These are phyloP conservation scores for Fusarium phyllophilum DNA, from an alignment of 2,329 filamentous ascomycete genomes.

Conservation along the genomic window DNA sequence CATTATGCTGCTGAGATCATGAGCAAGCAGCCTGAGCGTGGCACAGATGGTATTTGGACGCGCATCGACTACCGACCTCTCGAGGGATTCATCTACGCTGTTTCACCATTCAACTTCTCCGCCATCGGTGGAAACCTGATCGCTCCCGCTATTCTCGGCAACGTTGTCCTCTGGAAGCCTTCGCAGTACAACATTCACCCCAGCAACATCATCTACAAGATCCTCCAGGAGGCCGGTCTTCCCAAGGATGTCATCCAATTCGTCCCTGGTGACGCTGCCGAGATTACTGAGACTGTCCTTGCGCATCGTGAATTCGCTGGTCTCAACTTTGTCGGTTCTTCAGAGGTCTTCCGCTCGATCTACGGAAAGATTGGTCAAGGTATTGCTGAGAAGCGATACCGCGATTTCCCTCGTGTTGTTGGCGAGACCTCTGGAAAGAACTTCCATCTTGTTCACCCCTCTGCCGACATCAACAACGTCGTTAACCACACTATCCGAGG, in stretches of 20 bases:
- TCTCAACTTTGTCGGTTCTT: conserved; percentile 95
- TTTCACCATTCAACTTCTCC: conserved; percentile 96
- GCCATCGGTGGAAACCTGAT: conserved; percentile 90
- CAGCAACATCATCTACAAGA: conserved; percentile 89
- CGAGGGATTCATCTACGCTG: conserved; percentile 93
- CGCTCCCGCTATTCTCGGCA: conserved; percentile 87
- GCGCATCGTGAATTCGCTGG: conserved; percentile 83
- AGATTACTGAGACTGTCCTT: conserved; percentile 82
- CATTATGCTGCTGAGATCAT: conserved; percentile 75
- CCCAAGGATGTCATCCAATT: conserved; percentile 92
- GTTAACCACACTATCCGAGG: conserved; percentile 86
- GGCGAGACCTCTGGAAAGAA: conserved; percentile 95
- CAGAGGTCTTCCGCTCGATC: conserved; percentile 86
- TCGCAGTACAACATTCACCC: conserved; percentile 85
- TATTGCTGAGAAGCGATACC: conserved; percentile 83
- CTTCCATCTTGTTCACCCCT: conserved; percentile 84
- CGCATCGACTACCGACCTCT: conserved; percentile 89
- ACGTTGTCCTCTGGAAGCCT: conserved; percentile 96
- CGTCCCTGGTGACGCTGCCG: conserved; percentile 85
- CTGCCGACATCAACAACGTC: conserved; percentile 81
- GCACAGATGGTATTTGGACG: conserved; percentile 56
- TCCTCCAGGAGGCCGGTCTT: conserved; percentile 89
- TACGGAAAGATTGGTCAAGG: conserved; percentile 87
- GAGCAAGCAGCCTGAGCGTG: conserved; percentile 48
- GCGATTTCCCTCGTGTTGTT: conserved; percentile 86